A percentile compares a stretch with the other conserved stretches of the same genome.
These are phyloP conservation scores for Fusarium equiseti DNA, from an alignment of 2,329 filamentous ascomycete species.

Conservation along the genomic window DNA sequence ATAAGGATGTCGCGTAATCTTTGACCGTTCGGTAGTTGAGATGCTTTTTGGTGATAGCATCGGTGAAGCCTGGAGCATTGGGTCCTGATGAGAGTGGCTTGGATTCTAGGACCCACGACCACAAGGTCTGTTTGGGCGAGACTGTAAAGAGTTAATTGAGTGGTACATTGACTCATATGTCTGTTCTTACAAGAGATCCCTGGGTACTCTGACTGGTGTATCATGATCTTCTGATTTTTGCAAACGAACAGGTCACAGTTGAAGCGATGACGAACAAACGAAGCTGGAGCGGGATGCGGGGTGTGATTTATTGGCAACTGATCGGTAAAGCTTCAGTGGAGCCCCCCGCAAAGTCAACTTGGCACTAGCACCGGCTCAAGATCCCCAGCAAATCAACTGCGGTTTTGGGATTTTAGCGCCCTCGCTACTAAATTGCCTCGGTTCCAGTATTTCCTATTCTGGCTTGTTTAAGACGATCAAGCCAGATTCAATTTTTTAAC, in stretches of 20 bases:
- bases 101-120: constrained; percentile 1
- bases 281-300: background rate
- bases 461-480: background rate
- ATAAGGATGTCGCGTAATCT: background rate
- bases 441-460: background rate
- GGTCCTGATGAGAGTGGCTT: background rate
- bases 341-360: background rate
- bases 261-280: background rate
- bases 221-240: background rate
- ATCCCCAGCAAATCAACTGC: background rate
- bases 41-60: background rate
- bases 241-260: background rate
- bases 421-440: background rate
- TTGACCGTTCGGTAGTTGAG: background rate
- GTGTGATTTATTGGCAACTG: background rate
- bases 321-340: background rate
- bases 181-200: background rate
- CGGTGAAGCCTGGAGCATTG: background rate
- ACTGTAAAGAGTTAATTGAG: background rate
- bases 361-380: background rate
- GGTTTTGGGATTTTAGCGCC: background rate
- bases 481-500: no score
- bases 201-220: background rate
- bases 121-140: background rate
- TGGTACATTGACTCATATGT: background rate